phyloP scores from a whole-genome alignment of 306 rosid species.

The Hippophae tibetana region DNA sequence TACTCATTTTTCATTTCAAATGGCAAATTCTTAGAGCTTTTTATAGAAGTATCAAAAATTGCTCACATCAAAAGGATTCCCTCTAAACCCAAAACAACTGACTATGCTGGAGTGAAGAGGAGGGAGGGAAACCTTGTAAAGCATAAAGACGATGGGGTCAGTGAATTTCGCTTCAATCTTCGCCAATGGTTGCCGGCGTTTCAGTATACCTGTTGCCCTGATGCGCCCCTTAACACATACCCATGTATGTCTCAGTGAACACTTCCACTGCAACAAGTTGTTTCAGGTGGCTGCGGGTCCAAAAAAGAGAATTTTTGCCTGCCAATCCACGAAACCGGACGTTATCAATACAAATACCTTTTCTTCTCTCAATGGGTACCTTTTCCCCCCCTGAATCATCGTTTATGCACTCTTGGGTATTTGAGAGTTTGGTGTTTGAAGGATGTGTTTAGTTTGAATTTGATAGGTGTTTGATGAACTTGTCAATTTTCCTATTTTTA shows the following conservation, averaged over 20 bases:
- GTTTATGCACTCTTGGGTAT: slow-evolving; percentile 9
- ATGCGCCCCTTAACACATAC: slow-evolving; percentile 26
- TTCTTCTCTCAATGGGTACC: slow-evolving; percentile 42
- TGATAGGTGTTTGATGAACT: neutral
- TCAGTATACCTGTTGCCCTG: slow-evolving; percentile 19
- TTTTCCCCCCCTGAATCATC: neutral
- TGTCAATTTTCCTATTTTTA: neutral
- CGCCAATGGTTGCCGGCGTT: slow-evolving; percentile 38
- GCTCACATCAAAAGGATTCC: too few species aligned
- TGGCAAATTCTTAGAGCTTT: too few species aligned
- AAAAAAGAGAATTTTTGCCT: slow-evolving; percentile 23
- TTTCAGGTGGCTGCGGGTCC: slow-evolving; percentile 25
- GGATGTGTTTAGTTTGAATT: too few species aligned
- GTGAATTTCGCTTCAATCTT: slow-evolving; percentile 39
- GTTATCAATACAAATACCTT: slow-evolving; percentile 18
- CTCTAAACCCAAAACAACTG: too few species aligned
- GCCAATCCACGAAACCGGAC: slow-evolving; percentile 29
- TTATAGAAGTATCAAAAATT: too few species aligned
- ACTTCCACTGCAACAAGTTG: slow-evolving; percentile 3
- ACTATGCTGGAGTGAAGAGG: too few species aligned
- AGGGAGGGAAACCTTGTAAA: too few species aligned
- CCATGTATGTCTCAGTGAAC: slow-evolving; percentile 19
- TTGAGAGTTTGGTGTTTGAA: slow-evolving; percentile 3
- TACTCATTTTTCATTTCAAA: too few species aligned
- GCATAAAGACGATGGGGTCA: slow-evolving; percentile 26